Percentiles rank a stretch among this genome's conserved stretches.
phyloP scores from a whole-genome alignment of 768 basidiomycete species.

The Fomitopsis serialis region DNA sequence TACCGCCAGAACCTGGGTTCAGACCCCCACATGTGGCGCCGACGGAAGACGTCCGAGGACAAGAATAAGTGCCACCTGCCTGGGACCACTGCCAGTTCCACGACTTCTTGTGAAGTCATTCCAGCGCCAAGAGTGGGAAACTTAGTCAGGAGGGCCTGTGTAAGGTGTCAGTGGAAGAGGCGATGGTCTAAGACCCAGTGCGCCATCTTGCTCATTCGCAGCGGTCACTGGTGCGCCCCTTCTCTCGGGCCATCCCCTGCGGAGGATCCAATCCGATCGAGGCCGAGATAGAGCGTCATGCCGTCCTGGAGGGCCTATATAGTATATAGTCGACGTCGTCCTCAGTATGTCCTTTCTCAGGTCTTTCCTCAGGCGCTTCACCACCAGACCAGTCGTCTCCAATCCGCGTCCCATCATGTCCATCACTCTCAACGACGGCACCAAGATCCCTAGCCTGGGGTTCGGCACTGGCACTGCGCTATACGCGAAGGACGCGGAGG shows the following conservation, averaged over 20 bases:
- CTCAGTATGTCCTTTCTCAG: constrained; percentile 9
- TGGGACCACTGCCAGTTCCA: too few species aligned
- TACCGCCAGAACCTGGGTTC: too few species aligned
- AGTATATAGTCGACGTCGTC: constrained; percentile 12
- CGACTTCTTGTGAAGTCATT: background rate
- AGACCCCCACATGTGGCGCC: too few species aligned
- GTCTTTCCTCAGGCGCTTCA: constrained; percentile 8
- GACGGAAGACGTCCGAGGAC: too few species aligned
- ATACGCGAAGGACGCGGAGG: constrained; percentile 23
- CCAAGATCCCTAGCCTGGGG: constrained; percentile 30
- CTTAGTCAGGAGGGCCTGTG: constrained; percentile 1
- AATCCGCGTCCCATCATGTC: constrained; percentile 14
- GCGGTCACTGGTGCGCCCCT: background rate
- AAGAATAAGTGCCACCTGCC: too few species aligned
- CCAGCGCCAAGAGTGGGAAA: background rate
- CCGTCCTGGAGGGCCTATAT: constrained; percentile 13
- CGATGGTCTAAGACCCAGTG: background rate
- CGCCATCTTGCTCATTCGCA: constrained; percentile 1
- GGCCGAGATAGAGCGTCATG: background rate
- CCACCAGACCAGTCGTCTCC: background rate
- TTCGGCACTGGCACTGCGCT: constrained; percentile 35
- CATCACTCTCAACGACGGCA: constrained; percentile 32
- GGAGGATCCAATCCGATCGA: background rate
- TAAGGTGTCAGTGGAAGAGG: background rate
- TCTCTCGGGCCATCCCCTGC: background rate